Evolutionary conservation across 495 filamentous ascomycete species (phyloP).

Genomic region (Elasticomyces elasticus): DNA sequence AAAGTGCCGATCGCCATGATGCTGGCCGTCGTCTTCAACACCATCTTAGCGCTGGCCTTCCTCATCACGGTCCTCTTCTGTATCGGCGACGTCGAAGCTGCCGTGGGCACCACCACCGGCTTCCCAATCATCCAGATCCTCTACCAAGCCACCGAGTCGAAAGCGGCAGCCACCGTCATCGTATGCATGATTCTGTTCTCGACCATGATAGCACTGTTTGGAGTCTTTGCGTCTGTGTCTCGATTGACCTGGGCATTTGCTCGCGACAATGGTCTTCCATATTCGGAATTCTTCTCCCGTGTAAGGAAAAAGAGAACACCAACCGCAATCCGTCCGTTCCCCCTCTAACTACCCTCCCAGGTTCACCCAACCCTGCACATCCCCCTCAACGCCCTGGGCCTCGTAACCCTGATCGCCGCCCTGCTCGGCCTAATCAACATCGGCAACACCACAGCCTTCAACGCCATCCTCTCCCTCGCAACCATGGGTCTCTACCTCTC

Average conservation of each 20-base stretch:
- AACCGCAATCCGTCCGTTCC: neutral
- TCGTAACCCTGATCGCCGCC: neutral
- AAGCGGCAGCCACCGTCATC: constrained; percentile 4
- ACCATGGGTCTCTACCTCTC: constrained; percentile 41
- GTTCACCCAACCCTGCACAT: constrained; percentile 5
- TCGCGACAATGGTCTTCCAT: constrained; percentile 12
- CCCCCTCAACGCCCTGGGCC: neutral
- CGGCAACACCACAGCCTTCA: constrained; percentile 32
- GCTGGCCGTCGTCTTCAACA: constrained; percentile 13
- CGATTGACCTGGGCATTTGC: constrained; percentile 14
- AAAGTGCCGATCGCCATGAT: constrained; percentile 5
- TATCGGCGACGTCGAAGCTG: constrained; percentile 4
- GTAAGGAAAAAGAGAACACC: no score
- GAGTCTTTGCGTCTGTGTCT: constrained; percentile 7
- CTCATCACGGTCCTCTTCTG: constrained; percentile 6
- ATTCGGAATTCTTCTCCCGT: constrained; percentile 11
- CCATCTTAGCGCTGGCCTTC: constrained; percentile 1
- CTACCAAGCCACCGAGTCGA: constrained; percentile 7
- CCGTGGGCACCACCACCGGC: neutral
- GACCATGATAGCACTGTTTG: neutral
- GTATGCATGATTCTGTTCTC: neutral
- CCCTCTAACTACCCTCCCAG: neutral
- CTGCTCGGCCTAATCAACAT: constrained; percentile 4
- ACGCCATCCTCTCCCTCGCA: constrained; percentile 41
- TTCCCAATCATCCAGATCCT: constrained; percentile 16